Percentiles rank a stretch among this genome's conserved stretches.
Conservation (phyloP, 2,329 filamentous ascomycete genomes). For the Salinomyces thailandicus region DNA sequence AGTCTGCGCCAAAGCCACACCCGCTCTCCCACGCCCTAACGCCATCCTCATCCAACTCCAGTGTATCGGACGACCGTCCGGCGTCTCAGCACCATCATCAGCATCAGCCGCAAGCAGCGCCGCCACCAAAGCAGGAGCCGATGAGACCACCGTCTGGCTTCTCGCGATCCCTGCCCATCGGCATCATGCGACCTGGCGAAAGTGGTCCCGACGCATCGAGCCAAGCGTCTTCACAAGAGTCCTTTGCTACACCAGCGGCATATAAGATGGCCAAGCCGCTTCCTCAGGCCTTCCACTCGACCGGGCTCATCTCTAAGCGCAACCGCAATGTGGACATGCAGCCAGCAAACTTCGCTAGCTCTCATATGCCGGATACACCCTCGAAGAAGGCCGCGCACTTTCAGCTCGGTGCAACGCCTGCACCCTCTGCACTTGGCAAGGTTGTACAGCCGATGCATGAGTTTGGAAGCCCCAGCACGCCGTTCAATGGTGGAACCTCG, state of each 20-base stretch:
- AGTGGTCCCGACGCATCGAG: conserved; percentile 31
- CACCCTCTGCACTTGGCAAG: conserved; percentile 45
- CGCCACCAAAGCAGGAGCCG: conserved; percentile 32
- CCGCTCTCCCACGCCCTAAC: conserved; percentile 79
- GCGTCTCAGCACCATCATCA: conserved; percentile 5
- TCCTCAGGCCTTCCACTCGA: conserved; percentile 83
- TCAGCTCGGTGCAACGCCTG: conserved; percentile 47
- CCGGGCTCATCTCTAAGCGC: conserved; percentile 88
- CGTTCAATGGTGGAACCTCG: conserved; percentile 56
- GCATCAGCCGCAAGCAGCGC: conserved; percentile 2
- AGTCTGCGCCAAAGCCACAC: conserved; percentile 48
- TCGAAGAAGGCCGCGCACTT: conserved; percentile 80
- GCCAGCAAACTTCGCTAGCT: conserved; percentile 42
- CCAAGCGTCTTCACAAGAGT: conserved; percentile 34
- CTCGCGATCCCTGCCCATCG: conserved; percentile 65
- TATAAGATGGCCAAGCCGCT: conserved; percentile 69
- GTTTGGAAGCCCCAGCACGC: conserved; percentile 70
- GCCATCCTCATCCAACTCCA: conserved; percentile 75
- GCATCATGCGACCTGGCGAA: conserved; percentile 43
- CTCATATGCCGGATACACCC: conserved; percentile 82
- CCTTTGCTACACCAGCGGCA: conserved; percentile 62
- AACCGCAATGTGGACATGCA: conserved; percentile 65
- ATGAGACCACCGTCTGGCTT: conserved; percentile 49
- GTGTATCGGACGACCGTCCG: conserved; percentile 48
- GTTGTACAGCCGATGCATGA: conserved; percentile 56